Percentiles rank a stretch among this genome's conserved stretches.
phyloP scores from a whole-genome alignment of 2,329 filamentous ascomycete species.

The Xylaria sp. region DNA sequence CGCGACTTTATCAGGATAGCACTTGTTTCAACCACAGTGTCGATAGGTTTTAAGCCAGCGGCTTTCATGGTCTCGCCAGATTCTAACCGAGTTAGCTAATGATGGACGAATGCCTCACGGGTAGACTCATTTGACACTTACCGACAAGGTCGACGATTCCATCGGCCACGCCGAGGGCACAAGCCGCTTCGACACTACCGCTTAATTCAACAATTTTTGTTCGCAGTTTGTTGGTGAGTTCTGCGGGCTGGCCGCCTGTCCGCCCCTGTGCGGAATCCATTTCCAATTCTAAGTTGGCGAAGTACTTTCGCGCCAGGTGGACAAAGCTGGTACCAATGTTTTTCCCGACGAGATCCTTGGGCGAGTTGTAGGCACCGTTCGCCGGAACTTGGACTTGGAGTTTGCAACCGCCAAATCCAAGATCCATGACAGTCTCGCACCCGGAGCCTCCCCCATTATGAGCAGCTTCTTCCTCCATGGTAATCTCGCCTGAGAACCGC shows the following conservation, averaged over 20 bases:
- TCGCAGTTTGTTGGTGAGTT: conserved; percentile 65
- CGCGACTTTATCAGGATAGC: conserved; percentile 94
- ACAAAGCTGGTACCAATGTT: conserved; percentile 98
- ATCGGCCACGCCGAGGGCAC: conserved; percentile 93
- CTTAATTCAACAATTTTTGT: conserved; percentile 95
- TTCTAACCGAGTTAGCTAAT: conserved; percentile 64
- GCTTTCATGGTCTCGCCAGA: conserved; percentile 99
- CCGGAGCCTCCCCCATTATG: conserved; percentile 63
- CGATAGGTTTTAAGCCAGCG: conserved; percentile 91
- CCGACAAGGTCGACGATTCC: conserved; percentile 98
- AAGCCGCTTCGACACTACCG: conserved; percentile 96
- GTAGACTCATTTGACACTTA: conserved; percentile 58
- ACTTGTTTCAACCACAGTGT: conserved; percentile 88
- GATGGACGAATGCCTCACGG: background rate
- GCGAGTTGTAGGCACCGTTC: conserved; percentile 76
- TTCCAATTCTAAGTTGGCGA: conserved; percentile 77
- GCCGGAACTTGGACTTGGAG: conserved; percentile 97
- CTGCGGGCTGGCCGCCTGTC: conserved; percentile 49
- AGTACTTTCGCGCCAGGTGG: conserved; percentile 83
- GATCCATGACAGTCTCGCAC: conserved; percentile 88
- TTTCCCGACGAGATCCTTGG: conserved; percentile 86
- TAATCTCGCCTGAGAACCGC: conserved; percentile 60
- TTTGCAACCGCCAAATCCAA: conserved; percentile 91
- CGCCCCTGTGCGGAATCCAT: conserved; percentile 56
- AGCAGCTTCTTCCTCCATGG: conserved; percentile 56